These are phyloP conservation scores for Neurospora terricola DNA, from an alignment of 495 filamentous ascomycete genomes.

Conservation along the genomic window DNA sequence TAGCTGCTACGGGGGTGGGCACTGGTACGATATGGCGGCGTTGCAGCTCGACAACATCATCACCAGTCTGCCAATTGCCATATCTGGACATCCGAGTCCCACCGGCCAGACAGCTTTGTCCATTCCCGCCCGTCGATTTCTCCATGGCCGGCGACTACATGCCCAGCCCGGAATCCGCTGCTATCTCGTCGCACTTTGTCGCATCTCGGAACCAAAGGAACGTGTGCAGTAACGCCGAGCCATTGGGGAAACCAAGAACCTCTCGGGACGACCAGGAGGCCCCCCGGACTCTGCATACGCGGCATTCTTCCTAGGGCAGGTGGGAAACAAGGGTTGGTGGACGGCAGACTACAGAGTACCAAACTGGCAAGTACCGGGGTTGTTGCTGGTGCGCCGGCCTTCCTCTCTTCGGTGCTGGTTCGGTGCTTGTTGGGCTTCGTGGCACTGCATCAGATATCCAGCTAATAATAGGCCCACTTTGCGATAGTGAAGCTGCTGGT, in stretches of 20 bases:
- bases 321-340: background rate
- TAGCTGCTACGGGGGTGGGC: background rate
- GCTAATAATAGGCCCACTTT: constrained; percentile 21
- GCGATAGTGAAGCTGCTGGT: constrained; percentile 10
- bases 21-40: background rate
- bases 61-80: background rate
- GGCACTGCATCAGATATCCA: constrained; percentile 22
- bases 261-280: background rate
- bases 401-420: background rate
- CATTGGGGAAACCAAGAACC: background rate
- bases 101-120: background rate
- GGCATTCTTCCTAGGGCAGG: background rate
- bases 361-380: constrained; percentile 2
- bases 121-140: background rate
- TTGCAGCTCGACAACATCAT: background rate
- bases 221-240: background rate
- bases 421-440: constrained; percentile 16
- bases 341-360: background rate
- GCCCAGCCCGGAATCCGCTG: background rate
- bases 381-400: background rate
- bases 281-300: background rate
- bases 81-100: background rate
- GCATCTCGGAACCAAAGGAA: background rate
- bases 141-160: background rate
- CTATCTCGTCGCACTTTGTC: background rate